These are phyloP conservation scores for Umbilicaria muhlenbergii DNA, from an alignment of 495 filamentous ascomycete genomes.

Conservation along the genomic window DNA sequence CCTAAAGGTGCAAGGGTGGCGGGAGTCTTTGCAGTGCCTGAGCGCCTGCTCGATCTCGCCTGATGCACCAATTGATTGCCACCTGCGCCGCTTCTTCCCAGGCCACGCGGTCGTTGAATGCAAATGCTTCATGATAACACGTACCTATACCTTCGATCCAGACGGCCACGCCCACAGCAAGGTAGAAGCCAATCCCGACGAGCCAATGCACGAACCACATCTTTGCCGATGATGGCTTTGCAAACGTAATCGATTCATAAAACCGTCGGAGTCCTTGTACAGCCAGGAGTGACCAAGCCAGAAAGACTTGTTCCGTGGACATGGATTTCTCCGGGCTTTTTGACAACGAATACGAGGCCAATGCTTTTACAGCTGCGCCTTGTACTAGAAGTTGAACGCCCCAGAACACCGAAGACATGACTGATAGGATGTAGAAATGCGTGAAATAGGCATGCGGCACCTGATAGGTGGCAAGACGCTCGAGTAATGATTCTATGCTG, in stretches of 20 bases:
- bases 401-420: conserved; percentile 66
- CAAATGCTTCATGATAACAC: conserved; percentile 6
- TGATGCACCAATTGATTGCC: too few species aligned
- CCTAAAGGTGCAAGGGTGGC: too few species aligned
- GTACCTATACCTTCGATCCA: conserved; percentile 80
- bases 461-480: conserved; percentile 32
- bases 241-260: conserved; percentile 49
- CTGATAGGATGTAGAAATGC: conserved; percentile 68
- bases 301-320: conserved; percentile 45
- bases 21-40: too few species aligned
- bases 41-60: too few species aligned
- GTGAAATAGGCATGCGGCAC: conserved; percentile 82
- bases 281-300: conserved; percentile 55
- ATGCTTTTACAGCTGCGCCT: conserved; percentile 30
- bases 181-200: conserved; percentile 65
- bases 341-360: background rate
- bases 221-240: conserved; percentile 47
- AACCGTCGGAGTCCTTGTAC: conserved; percentile 61
- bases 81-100: too few species aligned
- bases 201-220: conserved; percentile 82
- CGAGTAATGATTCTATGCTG: conserved; percentile 22
- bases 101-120: too few species aligned
- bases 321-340: conserved; percentile 27
- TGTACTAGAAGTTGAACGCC: conserved; percentile 41
- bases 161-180: conserved; percentile 49